phyloP scores from a whole-genome alignment of 352 stramenopile species.

The Sclerospora graminicola region DNA sequence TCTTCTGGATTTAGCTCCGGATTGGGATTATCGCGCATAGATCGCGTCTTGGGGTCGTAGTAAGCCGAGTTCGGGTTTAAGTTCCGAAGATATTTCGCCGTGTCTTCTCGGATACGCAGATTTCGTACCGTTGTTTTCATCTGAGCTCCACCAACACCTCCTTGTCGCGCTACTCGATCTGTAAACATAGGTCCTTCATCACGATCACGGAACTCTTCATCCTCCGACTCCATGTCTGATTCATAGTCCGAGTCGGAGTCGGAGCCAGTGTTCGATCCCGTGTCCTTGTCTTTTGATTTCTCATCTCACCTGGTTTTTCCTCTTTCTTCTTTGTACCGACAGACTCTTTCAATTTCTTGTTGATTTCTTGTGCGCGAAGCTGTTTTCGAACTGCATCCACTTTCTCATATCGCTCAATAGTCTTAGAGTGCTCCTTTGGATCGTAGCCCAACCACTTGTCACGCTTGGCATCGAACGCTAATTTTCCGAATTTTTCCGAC shows the following conservation, averaged over 20 bases:
- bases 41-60: slow-evolving; percentile 98
- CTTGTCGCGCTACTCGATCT: slow-evolving; percentile 90
- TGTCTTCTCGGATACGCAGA: slow-evolving; percentile 98
- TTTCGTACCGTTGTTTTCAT: slow-evolving; percentile 98
- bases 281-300: slow-evolving; percentile 17
- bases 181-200: slow-evolving; percentile 91
- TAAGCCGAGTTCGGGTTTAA: slow-evolving; percentile 97
- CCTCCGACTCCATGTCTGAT: slow-evolving; percentile 80
- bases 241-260: slow-evolving; percentile 89
- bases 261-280: slow-evolving; percentile 34
- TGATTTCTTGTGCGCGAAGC: slow-evolving; percentile 63
- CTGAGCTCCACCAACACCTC: slow-evolving; percentile 93
- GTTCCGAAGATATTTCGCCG: slow-evolving; percentile 98
- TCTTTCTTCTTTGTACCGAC: slow-evolving; percentile 29
- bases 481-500: slow-evolving; percentile 85
- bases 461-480: slow-evolving; percentile 96
- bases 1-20: slow-evolving; percentile 91
- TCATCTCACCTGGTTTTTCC: slow-evolving; percentile 6
- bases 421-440: slow-evolving; percentile 67
- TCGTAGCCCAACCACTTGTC: slow-evolving; percentile 96
- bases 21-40: slow-evolving; percentile 97
- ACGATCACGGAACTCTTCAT: slow-evolving; percentile 88
- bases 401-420: slow-evolving; percentile 73
- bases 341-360: slow-evolving; percentile 59
- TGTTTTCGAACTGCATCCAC: slow-evolving; percentile 75